These are phyloP conservation scores for Phaeotremella fagi DNA, from an alignment of 768 basidiomycete genomes.

Conservation along the genomic window DNA sequence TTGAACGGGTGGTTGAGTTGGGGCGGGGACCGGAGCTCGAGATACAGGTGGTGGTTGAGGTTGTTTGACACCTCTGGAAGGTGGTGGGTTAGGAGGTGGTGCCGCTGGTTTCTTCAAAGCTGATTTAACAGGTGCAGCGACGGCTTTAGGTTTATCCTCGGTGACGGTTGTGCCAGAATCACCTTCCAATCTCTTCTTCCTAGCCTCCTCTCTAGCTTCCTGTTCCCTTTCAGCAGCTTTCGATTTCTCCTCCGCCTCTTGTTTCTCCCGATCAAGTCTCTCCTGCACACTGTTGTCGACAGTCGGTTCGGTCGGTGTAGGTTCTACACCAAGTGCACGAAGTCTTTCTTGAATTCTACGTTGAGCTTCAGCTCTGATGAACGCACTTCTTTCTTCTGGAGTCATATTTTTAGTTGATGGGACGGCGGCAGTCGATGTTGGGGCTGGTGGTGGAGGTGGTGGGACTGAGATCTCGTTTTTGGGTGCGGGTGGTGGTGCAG, in stretches of 20 bases:
- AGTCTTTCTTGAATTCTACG: constrained; percentile 77
- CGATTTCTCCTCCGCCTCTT: constrained; percentile 83
- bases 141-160: constrained; percentile 51
- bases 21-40: constrained; percentile 47
- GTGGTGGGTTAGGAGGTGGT: constrained; percentile 20
- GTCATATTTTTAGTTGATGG: constrained; percentile 72
- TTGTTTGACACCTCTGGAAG: constrained; percentile 38
- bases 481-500: constrained; percentile 50
- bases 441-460: constrained; percentile 56
- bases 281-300: constrained; percentile 81
- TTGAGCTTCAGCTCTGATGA: constrained; percentile 71
- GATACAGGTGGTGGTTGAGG: constrained; percentile 1
- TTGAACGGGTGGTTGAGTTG: constrained; percentile 44
- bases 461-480: constrained; percentile 42
- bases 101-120: constrained; percentile 51
- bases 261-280: constrained; percentile 75
- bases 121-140: constrained; percentile 49
- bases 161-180: too few species aligned
- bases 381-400: constrained; percentile 72
- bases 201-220: constrained; percentile 67
- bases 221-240: constrained; percentile 72
- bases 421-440: constrained; percentile 50
- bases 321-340: constrained; percentile 71
- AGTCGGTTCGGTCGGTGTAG: constrained; percentile 30
- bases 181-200: constrained; percentile 68